Evolutionary conservation across 345 rosid genomes (phyloP).

Genomic region (Euphorbia tirucalli): DNA sequence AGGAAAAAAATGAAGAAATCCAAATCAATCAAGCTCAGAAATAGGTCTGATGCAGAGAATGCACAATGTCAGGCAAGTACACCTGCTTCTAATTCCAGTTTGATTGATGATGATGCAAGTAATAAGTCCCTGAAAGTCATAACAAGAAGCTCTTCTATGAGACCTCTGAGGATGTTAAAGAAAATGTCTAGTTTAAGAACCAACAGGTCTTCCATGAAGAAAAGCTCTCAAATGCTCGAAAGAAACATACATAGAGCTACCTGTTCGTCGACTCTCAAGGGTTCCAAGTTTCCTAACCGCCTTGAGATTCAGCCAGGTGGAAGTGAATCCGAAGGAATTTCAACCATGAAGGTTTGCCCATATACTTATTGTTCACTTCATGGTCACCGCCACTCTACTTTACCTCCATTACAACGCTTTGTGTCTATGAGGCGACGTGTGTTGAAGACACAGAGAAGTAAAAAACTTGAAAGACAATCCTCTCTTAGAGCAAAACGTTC

Average conservation of each 20-base stretch:
- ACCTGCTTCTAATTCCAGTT: constrained; percentile 16
- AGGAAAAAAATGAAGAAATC: constrained; percentile 46
- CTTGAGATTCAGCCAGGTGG: constrained; percentile 33
- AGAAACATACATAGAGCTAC: constrained; percentile 50
- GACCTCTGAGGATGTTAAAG: constrained; percentile 38
- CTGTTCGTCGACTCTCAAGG: constrained; percentile 81
- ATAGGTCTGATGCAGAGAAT: constrained; percentile 19
- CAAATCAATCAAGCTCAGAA: constrained; percentile 37
- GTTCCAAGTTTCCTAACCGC: constrained; percentile 45
- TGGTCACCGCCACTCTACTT: constrained; percentile 51
- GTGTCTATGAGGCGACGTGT: constrained; percentile 57
- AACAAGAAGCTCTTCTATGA: constrained; percentile 35
- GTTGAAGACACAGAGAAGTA: constrained; percentile 46
- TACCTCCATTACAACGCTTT: constrained; percentile 57
- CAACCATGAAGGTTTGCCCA: constrained; percentile 44
- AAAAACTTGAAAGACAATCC: constrained; percentile 35
- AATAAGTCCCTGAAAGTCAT: constrained; percentile 28
- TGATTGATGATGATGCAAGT: no score
- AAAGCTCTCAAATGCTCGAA: constrained; percentile 17
- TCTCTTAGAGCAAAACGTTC: constrained; percentile 33
- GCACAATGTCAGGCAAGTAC: constrained; percentile 26
- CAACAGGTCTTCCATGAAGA: constrained; percentile 33
- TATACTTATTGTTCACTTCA: constrained; percentile 92
- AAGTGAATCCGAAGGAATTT: constrained; percentile 30
- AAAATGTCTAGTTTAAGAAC: constrained; percentile 50